Evolutionary conservation across 169 alveolate species (phyloP).

Genomic region (Plasmodium gonderi): DNA sequence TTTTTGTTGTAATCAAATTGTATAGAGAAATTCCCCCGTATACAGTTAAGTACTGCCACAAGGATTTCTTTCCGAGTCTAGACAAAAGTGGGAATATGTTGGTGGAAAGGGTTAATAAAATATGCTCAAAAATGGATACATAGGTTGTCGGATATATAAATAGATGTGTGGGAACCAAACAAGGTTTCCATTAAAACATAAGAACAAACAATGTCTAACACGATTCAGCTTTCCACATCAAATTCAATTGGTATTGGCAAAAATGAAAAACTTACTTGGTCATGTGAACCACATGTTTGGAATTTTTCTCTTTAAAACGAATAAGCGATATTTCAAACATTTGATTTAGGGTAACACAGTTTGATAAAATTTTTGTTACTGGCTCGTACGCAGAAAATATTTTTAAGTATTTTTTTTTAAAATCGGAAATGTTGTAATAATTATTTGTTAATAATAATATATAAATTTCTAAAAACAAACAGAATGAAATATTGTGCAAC

Average conservation of each 20-base stretch:
- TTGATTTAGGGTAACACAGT: slow-evolving; percentile 64
- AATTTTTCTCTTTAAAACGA: slow-evolving; percentile 69
- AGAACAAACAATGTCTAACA: neutral
- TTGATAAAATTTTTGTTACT: slow-evolving; percentile 38
- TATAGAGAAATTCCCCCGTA: slow-evolving; percentile 58
- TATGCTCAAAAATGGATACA: neutral
- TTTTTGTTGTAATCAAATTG: slow-evolving; percentile 60
- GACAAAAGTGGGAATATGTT: neutral
- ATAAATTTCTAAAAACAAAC: slow-evolving; percentile 59
- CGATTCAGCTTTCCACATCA: neutral
- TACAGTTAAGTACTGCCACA: slow-evolving; percentile 61
- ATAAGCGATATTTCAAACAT: slow-evolving; percentile 64
- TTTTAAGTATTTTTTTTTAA: slow-evolving; percentile 68
- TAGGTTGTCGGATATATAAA: neutral
- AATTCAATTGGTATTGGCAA: too few relatives aligned
- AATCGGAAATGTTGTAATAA: slow-evolving; percentile 14
- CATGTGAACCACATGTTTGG: slow-evolving; percentile 62
- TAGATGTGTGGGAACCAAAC: neutral
- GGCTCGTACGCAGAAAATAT: slow-evolving; percentile 64
- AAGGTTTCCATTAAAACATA: neutral
- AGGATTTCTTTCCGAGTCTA: slow-evolving; percentile 62
- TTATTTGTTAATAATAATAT: slow-evolving; percentile 45
- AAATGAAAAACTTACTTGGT: slow-evolving; percentile 25
- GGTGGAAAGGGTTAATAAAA: neutral
- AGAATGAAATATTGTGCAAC: slow-evolving; percentile 58